A percentile compares a stretch with the other conserved stretches of the same genome.
phyloP scores from a whole-genome alignment of 495 filamentous ascomycete species.

The Trypethelium eluteriae region DNA sequence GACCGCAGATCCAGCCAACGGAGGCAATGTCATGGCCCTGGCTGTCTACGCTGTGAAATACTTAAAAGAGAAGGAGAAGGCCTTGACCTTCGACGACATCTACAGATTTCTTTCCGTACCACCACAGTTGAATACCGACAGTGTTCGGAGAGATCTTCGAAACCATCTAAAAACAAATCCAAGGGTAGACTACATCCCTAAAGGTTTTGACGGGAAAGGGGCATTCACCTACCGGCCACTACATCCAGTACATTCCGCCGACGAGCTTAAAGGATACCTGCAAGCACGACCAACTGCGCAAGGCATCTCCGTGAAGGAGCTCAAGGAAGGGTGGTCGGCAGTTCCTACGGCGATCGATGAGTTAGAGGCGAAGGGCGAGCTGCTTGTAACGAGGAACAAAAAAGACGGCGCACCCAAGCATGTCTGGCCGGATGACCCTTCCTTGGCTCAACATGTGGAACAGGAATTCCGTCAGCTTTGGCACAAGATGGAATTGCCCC shows the following conservation, averaged over 20 bases:
- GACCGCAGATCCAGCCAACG: slow-evolving; percentile 67
- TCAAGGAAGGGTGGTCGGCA: slow-evolving; percentile 90
- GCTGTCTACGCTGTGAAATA: slow-evolving; percentile 75
- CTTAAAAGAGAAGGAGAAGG: slow-evolving; percentile 66
- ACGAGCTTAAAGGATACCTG: slow-evolving; percentile 69
- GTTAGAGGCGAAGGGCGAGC: slow-evolving; percentile 67
- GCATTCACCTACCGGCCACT: slow-evolving; percentile 72
- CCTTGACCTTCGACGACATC: slow-evolving; percentile 65
- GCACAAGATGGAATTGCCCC: slow-evolving; percentile 71
- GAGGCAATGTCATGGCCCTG: slow-evolving; percentile 72
- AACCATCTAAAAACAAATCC: slow-evolving; percentile 51
- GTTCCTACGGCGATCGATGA: slow-evolving; percentile 67
- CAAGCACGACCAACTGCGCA: slow-evolving; percentile 73
- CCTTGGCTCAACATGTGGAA: slow-evolving; percentile 66
- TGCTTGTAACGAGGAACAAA: slow-evolving; percentile 81
- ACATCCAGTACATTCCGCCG: slow-evolving; percentile 65
- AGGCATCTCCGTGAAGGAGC: slow-evolving; percentile 72
- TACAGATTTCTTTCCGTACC: slow-evolving; percentile 64
- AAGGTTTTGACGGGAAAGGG: slow-evolving; percentile 49
- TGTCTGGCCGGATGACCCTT: slow-evolving; percentile 80
- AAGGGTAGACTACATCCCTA: slow-evolving; percentile 62
- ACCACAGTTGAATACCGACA: slow-evolving; percentile 17
- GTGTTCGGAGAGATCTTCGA: slow-evolving; percentile 16
- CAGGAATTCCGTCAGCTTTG: slow-evolving; percentile 75
- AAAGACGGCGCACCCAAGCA: slow-evolving; percentile 80